Conservation (phyloP, 108 stramenopile genomes). For the Mayamaea pseudoterrestris region DNA sequence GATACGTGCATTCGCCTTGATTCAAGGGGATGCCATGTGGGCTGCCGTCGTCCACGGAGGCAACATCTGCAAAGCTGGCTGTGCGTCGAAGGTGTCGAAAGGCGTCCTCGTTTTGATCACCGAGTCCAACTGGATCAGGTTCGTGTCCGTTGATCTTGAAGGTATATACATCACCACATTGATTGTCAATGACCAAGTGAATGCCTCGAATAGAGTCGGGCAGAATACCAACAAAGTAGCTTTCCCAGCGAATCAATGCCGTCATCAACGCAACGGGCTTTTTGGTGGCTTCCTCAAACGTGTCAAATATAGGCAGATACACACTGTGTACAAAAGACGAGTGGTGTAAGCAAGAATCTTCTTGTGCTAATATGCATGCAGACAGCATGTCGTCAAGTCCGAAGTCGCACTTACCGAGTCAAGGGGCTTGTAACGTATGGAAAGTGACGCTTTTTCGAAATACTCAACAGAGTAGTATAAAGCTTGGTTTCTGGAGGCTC, state of each 20-base stretch:
- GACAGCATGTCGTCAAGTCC: no score
- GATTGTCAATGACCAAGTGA: slow-evolving; percentile 10
- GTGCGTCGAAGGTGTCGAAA: neutral
- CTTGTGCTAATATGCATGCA: no score
- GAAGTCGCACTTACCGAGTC: no score
- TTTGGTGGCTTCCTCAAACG: no score
- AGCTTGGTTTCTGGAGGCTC: no score
- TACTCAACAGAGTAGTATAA: no score
- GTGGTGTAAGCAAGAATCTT: no score
- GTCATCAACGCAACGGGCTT: slow-evolving; percentile 11
- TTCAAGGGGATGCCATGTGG: neutral
- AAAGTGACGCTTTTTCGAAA: no score
- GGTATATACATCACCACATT: slow-evolving; percentile 17
- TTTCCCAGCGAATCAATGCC: slow-evolving; percentile 11
- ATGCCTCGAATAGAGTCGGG: slow-evolving; percentile 6
- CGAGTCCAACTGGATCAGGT: neutral
- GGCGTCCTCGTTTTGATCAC: neutral
- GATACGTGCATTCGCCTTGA: slow-evolving; percentile 1
- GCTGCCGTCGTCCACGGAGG: neutral
- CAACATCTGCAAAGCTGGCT: neutral
- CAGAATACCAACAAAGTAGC: slow-evolving; percentile 15
- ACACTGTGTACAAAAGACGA: no score
- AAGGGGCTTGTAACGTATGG: no score
- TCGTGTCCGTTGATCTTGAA: slow-evolving; percentile 6
- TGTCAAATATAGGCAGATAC: no score